These are phyloP conservation scores for Dendrostoma leiphaemia DNA, from an alignment of 2,329 filamentous ascomycete genomes.

Conservation along the genomic window DNA sequence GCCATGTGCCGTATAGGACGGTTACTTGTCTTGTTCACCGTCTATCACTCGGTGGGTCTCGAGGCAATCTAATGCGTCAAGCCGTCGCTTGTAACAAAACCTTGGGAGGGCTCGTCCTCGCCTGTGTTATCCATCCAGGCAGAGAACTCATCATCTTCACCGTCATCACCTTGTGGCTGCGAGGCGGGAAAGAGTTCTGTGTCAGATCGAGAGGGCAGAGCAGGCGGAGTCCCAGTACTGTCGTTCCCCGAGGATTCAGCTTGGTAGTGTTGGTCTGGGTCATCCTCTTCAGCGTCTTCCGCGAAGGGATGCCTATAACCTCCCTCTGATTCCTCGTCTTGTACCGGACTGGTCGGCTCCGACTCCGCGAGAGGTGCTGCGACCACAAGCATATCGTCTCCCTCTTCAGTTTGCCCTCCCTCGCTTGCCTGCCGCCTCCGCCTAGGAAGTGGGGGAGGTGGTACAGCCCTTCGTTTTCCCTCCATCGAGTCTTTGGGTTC, in stretches of 20 bases:
- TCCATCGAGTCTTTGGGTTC: conserved; percentile 2
- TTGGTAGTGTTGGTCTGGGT: conserved; percentile 3
- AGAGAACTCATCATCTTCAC: conserved; percentile 38
- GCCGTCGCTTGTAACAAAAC: conserved; percentile 4
- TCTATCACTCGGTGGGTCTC: no score
- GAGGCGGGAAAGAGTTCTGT: neutral
- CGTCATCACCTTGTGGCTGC: conserved; percentile 32
- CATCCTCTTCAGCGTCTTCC: conserved; percentile 31
- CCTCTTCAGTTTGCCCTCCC: conserved; percentile 28
- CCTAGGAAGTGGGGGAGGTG: conserved; percentile 49
- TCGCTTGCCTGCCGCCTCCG: conserved; percentile 38
- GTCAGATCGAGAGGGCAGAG: neutral
- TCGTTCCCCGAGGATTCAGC: neutral
- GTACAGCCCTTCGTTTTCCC: conserved; percentile 29
- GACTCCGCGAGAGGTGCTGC: conserved; percentile 61
- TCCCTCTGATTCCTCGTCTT: conserved; percentile 29
- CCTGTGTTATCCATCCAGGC: conserved; percentile 21
- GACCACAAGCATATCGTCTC: conserved; percentile 60
- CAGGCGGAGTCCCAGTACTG: conserved; percentile 8
- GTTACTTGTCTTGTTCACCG: no score
- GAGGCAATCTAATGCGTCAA: neutral
- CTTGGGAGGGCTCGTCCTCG: conserved; percentile 10
- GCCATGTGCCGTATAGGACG: no score
- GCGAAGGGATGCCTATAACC: conserved; percentile 31
- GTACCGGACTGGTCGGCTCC: conserved; percentile 51